A percentile compares a stretch with the other conserved stretches of the same genome.
These are phyloP conservation scores for Onygenales sp. DNA, from an alignment of 2,329 filamentous ascomycete genomes.

Conservation along the genomic window DNA sequence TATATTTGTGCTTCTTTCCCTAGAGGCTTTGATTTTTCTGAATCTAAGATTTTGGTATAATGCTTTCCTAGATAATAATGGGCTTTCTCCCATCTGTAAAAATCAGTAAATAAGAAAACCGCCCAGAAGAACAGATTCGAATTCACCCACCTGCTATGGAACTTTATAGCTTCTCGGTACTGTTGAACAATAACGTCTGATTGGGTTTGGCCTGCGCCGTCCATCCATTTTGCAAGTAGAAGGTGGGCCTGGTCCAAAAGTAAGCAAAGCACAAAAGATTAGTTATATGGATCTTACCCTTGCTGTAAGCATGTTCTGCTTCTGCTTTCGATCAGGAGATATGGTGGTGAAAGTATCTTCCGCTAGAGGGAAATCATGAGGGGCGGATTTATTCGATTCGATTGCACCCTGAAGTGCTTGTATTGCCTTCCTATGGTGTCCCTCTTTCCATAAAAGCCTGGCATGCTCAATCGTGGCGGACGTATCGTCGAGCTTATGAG, in stretches of 20 bases:
- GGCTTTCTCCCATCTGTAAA: slow-evolving; percentile 78
- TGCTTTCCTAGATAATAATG: slow-evolving; percentile 96
- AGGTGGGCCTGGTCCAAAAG: slow-evolving; percentile 56
- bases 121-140: not conserved
- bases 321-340: slow-evolving; percentile 31
- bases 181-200: slow-evolving; percentile 67
- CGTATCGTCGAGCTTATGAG: slow-evolving; percentile 71
- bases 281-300: slow-evolving; percentile 20
- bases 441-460: slow-evolving; percentile 83
- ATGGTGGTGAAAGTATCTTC: slow-evolving; percentile 27
- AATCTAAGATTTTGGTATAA: slow-evolving; percentile 92
- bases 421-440: slow-evolving; percentile 89
- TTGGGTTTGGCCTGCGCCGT: slow-evolving; percentile 86
- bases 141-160: slow-evolving; percentile 25
- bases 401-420: slow-evolving; percentile 84
- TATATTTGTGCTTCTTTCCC: slow-evolving; percentile 70
- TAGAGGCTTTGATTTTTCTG: slow-evolving; percentile 66
- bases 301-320: slow-evolving; percentile 44
- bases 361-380: slow-evolving; percentile 28
- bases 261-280: slow-evolving; percentile 2
- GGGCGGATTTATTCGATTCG: slow-evolving; percentile 63
- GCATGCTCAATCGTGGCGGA: slow-evolving; percentile 92
- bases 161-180: slow-evolving; percentile 62
- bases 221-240: slow-evolving; percentile 91
- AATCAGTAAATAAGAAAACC: slow-evolving; percentile 5